Percentiles rank a stretch among this genome's conserved stretches.
Evolutionary conservation across 495 filamentous ascomycete genomes (phyloP).

Genomic region (Entonaema liquescens): DNA sequence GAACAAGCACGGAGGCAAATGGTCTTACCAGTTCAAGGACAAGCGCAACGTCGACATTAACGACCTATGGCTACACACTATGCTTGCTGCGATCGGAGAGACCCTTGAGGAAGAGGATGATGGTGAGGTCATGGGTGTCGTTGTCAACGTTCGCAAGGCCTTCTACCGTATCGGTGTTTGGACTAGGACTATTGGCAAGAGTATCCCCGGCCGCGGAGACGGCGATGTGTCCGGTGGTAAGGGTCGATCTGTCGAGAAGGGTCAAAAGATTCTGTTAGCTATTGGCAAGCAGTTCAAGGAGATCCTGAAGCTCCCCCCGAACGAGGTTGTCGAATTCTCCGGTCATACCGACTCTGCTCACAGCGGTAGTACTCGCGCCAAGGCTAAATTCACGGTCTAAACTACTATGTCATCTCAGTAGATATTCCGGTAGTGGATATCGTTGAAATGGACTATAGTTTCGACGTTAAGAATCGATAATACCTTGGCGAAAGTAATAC

Average conservation of each 20-base stretch:
- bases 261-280: constrained; percentile 78
- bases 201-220: constrained; percentile 75
- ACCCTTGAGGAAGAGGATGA: constrained; percentile 95
- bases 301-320: constrained; percentile 75
- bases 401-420: background rate
- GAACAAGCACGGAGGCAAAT: constrained; percentile 99
- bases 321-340: constrained; percentile 88
- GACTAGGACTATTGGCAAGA: constrained; percentile 90
- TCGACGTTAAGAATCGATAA: constrained; percentile 4
- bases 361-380: constrained; percentile 90
- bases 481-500: background rate
- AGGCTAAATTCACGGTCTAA: constrained; percentile 90
- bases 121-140: constrained; percentile 98
- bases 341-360: constrained; percentile 95
- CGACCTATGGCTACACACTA: constrained; percentile 94
- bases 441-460: background rate
- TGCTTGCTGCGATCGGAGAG: constrained; percentile 96
- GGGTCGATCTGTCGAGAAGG: constrained; percentile 77
- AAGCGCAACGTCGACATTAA: constrained; percentile 91
- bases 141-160: constrained; percentile 97
- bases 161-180: constrained; percentile 95
- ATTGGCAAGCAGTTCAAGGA: constrained; percentile 93
- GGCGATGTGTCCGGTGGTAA: constrained; percentile 72
- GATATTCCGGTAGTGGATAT: background rate
- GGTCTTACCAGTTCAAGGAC: constrained; percentile 96